phyloP scores from a whole-genome alignment of 73 alveolate genomes.

The Tetrahymena elliotti region DNA sequence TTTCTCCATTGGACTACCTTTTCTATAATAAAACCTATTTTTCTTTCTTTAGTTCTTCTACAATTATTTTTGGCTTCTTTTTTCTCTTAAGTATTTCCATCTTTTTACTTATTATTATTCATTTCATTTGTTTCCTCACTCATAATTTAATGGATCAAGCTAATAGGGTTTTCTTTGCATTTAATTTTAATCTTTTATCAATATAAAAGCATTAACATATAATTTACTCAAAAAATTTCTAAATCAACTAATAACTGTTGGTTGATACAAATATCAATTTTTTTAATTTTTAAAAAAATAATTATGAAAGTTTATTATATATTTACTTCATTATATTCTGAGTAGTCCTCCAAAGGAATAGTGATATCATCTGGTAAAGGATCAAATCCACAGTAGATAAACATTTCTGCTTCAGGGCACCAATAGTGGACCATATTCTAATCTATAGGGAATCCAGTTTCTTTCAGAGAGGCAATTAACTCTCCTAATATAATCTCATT shows the following conservation, averaged over 20 bases:
- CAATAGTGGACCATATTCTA: slow-evolving; percentile 8
- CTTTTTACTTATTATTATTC: slow-evolving; percentile 11
- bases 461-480: background rate
- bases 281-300: no score
- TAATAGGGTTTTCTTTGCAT: slow-evolving; percentile 5
- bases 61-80: slow-evolving; percentile 27
- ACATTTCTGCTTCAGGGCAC: slow-evolving; percentile 35
- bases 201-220: background rate
- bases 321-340: background rate
- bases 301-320: no score
- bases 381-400: slow-evolving; percentile 33
- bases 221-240: background rate
- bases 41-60: slow-evolving; percentile 91
- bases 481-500: background rate
- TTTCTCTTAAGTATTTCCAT: background rate
- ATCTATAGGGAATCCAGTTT: slow-evolving; percentile 16
- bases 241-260: background rate
- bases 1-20: slow-evolving; percentile 95
- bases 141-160: slow-evolving; percentile 22
- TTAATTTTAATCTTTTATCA: background rate
- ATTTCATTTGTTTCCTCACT: slow-evolving; percentile 32
- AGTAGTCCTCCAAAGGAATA: slow-evolving; percentile 8
- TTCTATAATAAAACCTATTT: slow-evolving; percentile 92
- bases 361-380: slow-evolving; percentile 11
- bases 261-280: no score